These are phyloP conservation scores for Trebouxia sp. DNA, from an alignment of 139 green algal genomes.

Conservation along the genomic window DNA sequence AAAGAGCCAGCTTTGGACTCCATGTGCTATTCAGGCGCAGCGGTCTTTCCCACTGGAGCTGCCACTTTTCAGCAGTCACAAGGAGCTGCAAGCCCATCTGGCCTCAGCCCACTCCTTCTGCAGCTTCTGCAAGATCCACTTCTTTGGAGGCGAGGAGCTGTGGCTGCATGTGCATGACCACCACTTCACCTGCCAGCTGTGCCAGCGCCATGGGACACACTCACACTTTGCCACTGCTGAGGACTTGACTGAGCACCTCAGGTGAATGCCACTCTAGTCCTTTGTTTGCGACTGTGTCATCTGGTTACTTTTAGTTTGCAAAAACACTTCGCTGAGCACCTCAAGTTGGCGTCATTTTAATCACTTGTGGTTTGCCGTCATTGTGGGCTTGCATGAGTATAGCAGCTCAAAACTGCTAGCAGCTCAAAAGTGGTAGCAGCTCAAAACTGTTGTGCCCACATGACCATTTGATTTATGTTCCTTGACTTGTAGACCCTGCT, in stretches of 20 bases:
- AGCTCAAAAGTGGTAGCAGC: too few species aligned
- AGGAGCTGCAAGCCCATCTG: conserved; percentile 52
- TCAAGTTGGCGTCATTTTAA: too few species aligned
- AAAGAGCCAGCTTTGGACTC: too few species aligned
- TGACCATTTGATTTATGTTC: too few species aligned
- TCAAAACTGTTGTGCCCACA: too few species aligned
- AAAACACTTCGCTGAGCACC: too few species aligned
- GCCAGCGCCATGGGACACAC: conserved; percentile 39
- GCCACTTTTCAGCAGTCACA: conserved; percentile 21
- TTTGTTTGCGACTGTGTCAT: too few species aligned
- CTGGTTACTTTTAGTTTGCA: too few species aligned
- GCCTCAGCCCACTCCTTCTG: conserved; percentile 57
- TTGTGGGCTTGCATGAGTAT: too few species aligned
- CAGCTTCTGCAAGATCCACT: conserved; percentile 63
- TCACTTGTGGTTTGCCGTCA: too few species aligned
- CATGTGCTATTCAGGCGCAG: conserved; percentile 39
- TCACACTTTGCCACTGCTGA: conserved; percentile 46
- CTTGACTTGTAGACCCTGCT: too few species aligned
- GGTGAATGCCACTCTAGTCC: neutral
- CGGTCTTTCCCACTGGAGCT: conserved; percentile 60
- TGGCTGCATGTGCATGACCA: conserved; percentile 53
- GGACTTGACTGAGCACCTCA: conserved; percentile 45
- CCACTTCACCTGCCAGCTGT: conserved; percentile 76
- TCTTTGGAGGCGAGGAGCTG: conserved; percentile 64
- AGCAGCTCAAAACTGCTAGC: too few species aligned